These are phyloP conservation scores for Euphorbia pulcherrima DNA, from an alignment of 345 rosid species.

Conservation along the genomic window DNA sequence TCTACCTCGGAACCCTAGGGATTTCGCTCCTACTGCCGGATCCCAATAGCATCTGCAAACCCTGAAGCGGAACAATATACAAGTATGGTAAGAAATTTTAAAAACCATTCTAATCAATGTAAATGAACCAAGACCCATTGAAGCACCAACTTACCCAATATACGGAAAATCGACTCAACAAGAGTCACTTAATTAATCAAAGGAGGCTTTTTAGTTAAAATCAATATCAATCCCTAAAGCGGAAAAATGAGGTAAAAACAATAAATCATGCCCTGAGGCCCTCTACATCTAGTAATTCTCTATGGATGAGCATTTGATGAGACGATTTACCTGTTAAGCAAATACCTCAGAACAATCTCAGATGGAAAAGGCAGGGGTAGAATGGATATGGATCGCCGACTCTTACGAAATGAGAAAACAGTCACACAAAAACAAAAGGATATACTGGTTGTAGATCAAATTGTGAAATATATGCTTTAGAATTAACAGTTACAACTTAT, in stretches of 20 bases:
- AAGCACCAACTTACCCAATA: neutral
- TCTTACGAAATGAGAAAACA: constrained; percentile 17
- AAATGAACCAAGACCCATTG: neutral
- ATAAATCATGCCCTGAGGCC: constrained; percentile 17
- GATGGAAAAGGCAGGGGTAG: constrained; percentile 10
- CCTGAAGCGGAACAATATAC: constrained; percentile 10
- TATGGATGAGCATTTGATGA: constrained; percentile 24
- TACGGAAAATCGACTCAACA: neutral
- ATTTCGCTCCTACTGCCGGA: constrained; percentile 10
- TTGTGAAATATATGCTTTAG: neutral
- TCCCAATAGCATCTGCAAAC: neutral
- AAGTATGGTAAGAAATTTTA: neutral
- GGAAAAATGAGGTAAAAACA: neutral
- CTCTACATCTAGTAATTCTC: constrained; percentile 7
- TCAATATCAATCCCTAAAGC: constrained; percentile 2
- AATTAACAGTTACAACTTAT: neutral
- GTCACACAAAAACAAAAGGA: constrained; percentile 6
- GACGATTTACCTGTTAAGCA: constrained; percentile 26
- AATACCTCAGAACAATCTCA: constrained; percentile 11
- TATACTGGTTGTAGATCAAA: too few relatives aligned
- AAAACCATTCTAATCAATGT: neutral
- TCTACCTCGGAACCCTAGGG: constrained; percentile 12
- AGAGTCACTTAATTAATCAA: neutral
- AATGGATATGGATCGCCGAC: constrained; percentile 21
- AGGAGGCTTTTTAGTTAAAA: neutral